Base-by-base conservation (phyloP, 225 moss, liverwort and hornwort genomes). In the Marchantia polymorpha region DNA sequence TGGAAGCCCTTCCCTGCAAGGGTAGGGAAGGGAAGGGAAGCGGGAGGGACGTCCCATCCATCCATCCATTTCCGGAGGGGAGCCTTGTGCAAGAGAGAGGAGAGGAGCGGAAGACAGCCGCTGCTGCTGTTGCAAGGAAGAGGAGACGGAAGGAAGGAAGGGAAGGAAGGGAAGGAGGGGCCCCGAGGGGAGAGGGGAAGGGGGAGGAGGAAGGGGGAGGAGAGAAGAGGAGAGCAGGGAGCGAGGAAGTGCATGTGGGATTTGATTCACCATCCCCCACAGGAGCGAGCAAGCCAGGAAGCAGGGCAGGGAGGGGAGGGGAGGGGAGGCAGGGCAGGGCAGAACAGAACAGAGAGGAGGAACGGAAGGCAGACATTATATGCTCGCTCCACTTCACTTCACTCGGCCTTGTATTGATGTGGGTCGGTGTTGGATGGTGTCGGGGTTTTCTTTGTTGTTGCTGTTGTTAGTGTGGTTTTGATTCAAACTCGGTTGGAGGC, bases 1-100 rank as follows among this genome's bases (percentile, higher is more conserved):
- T 9, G 15, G 64, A 29, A 29, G n/a, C n/a, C n/a, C n/a, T n/a
- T n/a, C n/a, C n/a, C n/a, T n/a, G n/a, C n/a, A n/a, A n/a, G n/a
- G n/a, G n/a, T n/a, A n/a, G n/a, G 26, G 65, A 13, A 65, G 29
- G 29, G 65, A 10, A 25, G 29, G 65, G 65, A 27, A 27, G 1
- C 1, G 65, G 65, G n/a, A 23, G 27, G 65, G 0, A 20, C 65
- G 27, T 12, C 27, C 12, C 39, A 48, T 46, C 39, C 69, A 69
- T 69, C 69, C 69, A 69, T 64, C 64, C 64, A 9, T 69, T 69
- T 69, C 7, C 30, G 19, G 69, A 69, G 65, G 27, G 29, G 65
- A 26, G 29, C 12, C 29, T 10, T 65, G 27, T 65, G 61, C 17
- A 25, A 8, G 23, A 25, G 25, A 26, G 27, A 10, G 29, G 25